Conservation (phyloP, 345 rosid species). For the Eucalyptus regnans region DNA sequence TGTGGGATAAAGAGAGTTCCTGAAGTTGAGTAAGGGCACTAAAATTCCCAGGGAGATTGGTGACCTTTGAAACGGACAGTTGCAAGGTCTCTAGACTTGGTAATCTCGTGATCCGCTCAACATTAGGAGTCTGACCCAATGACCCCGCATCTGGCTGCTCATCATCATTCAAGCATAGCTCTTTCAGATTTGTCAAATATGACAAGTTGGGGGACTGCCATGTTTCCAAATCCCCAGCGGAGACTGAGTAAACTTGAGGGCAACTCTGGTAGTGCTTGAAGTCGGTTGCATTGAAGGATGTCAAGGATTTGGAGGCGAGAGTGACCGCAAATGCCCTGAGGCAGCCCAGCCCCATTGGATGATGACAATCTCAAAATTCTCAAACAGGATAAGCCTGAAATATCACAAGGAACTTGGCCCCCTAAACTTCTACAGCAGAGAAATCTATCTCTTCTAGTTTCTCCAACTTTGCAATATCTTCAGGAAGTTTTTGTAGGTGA, state of each 20-base stretch:
- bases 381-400: too few relatives aligned
- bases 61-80: too few relatives aligned
- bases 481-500: rapidly evolving
- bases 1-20: too few relatives aligned
- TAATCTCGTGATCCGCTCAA: rapidly evolving
- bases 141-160: rapidly evolving
- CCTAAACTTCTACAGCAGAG: rapidly evolving
- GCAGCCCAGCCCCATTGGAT: rapidly evolving
- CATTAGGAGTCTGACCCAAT: rapidly evolving
- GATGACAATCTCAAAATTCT: too few relatives aligned
- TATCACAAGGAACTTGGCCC: rapidly evolving
- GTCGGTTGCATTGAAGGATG: rapidly evolving
- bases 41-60: rapidly evolving
- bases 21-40: rapidly evolving
- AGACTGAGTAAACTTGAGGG: too few relatives aligned
- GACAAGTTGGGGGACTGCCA: rapidly evolving
- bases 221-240: rapidly evolving
- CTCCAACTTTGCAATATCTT: too few relatives aligned
- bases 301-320: rapidly evolving
- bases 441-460: too few relatives aligned
- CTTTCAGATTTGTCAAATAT: too few relatives aligned
- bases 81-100: too few relatives aligned
- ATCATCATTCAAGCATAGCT: rapidly evolving
- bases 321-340: rapidly evolving
- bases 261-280: too few relatives aligned